phyloP scores from a whole-genome alignment of 495 filamentous ascomycete species.

The Hypoxylon fuscum region DNA sequence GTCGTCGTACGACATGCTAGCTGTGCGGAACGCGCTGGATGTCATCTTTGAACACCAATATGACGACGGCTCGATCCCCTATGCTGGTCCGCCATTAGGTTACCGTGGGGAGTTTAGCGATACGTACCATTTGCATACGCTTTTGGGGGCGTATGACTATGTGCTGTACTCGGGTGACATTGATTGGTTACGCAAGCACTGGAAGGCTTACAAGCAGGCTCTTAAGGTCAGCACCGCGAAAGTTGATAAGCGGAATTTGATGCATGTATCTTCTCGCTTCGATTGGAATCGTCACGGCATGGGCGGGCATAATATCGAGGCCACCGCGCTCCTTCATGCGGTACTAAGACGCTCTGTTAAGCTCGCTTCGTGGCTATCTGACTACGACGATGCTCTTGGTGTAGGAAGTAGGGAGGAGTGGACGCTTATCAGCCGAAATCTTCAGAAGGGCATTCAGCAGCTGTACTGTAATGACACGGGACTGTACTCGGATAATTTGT shows the following conservation, averaged over 20 bases:
- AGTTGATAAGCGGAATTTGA: constrained; percentile 57
- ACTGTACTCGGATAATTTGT: constrained; percentile 48
- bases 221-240: constrained; percentile 63
- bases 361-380: constrained; percentile 43
- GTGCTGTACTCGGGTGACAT: constrained; percentile 66
- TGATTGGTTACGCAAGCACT: constrained; percentile 58
- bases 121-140: constrained; percentile 69
- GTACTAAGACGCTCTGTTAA: constrained; percentile 46
- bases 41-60: constrained; percentile 56
- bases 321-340: constrained; percentile 47
- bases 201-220: constrained; percentile 59
- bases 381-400: background rate
- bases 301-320: constrained; percentile 61
- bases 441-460: constrained; percentile 39
- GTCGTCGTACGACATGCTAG: constrained; percentile 54
- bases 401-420: constrained; percentile 21
- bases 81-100: constrained; percentile 67
- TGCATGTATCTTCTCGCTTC: constrained; percentile 61
- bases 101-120: constrained; percentile 62
- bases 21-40: constrained; percentile 57
- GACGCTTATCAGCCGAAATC: constrained; percentile 11
- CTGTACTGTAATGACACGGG: constrained; percentile 44
- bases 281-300: constrained; percentile 66
- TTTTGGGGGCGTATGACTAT: constrained; percentile 69
- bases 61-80: constrained; percentile 60